Base-by-base conservation (phyloP, 2,329 filamentous ascomycete genomes). In the Phaeosphaeria sp. region DNA sequence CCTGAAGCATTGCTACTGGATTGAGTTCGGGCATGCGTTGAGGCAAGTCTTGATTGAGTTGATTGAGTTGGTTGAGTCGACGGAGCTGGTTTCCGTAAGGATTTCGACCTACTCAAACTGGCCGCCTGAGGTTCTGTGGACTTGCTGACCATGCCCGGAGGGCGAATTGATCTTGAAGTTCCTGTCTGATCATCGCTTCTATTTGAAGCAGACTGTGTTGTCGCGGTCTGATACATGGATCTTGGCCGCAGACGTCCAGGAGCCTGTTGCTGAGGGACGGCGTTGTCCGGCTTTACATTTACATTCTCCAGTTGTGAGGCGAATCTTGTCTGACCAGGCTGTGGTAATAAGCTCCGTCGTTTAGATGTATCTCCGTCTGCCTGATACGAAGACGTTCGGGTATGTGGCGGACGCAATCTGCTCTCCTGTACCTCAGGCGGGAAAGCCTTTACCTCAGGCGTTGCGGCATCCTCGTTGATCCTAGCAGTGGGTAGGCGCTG, bases 281-380 rank as follows among this genome's bases (percentile, higher is more conserved):
- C 25, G 15, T n/a, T 46, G 25, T 51, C 54, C 51, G 48, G 47
- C 3, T 45, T 48, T 18, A 49, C 13, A 24, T 45, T 17, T 49
- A 27, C 36, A 44, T 47, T 24, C 18, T 46, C 56, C 25, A 50
- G 33, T 30, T 60, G 59, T 25, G 66, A 61, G 42, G 49, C 56
- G 21, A 60, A 54, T 46, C 53, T 73, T n/a, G 65, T 50, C 21
- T 71, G 66, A n/a, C 73, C 73, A 36, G 66, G 69, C 49, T 76
- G 74, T 17, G 73, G 74, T 27, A 77, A 65, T 51, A 74, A 63
- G 57, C 74, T 75, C 24, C 70, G 67, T 42, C 64, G 57, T 59
- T 66, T 56, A 33, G 42, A 22, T 39, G 43, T 44, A 46, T 65
- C 63, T 20, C 44, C 49, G 51, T 65, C 58, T 21, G 49, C 43